phyloP scores from a whole-genome alignment of 2,329 filamentous ascomycete genomes.

The Monosporascus sp. region DNA sequence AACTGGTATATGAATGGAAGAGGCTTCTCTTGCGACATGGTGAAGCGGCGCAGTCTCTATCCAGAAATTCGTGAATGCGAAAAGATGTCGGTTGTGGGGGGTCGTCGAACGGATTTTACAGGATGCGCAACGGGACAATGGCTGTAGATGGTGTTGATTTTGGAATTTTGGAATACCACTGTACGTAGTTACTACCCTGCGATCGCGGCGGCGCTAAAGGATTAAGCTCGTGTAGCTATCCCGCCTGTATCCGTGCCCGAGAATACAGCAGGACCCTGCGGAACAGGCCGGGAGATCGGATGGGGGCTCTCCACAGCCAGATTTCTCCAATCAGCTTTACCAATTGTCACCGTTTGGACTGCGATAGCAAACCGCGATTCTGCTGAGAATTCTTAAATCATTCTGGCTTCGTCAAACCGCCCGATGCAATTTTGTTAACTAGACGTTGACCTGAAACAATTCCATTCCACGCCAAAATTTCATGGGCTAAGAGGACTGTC shows the following conservation, averaged over 20 bases:
- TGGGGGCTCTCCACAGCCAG: neutral
- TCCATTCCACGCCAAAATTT: no score
- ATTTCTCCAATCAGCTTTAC: neutral
- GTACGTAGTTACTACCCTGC: neutral
- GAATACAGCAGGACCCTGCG: neutral
- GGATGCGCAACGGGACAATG: no score
- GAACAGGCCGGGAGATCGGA: neutral
- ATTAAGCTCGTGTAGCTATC: neutral
- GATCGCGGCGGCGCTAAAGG: neutral
- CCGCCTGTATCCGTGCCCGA: neutral
- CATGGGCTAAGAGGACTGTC: no score
- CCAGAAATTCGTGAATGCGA: no score
- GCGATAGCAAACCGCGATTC: no score
- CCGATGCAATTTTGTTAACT: no score
- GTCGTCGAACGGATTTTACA: no score
- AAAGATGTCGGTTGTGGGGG: no score
- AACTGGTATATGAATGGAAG: slow-evolving; percentile 94
- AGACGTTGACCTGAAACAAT: no score
- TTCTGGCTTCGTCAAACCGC: no score
- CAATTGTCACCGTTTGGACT: neutral
- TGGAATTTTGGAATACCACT: neutral
- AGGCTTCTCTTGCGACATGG: slow-evolving; percentile 62
- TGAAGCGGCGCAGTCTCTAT: neutral
- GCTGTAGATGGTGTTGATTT: neutral
- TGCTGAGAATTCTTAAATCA: no score